Base-by-base conservation (phyloP, 176 grass and related monocot genomes). In the Avena sativa region DNA sequence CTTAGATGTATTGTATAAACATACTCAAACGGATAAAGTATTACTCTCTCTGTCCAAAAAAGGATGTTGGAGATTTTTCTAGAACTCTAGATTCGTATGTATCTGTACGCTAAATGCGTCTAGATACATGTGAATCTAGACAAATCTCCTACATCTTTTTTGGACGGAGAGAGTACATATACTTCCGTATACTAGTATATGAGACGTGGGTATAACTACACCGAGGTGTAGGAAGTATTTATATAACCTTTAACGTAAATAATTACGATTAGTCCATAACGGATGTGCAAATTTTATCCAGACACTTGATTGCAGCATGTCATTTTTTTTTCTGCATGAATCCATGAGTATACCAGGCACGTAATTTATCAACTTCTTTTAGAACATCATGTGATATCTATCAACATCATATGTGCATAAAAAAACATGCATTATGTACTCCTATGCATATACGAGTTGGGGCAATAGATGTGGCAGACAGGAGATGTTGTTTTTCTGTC, bases 351-450 rank as follows among this genome's bases (percentile, higher is more conserved):
- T 85, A 85, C 25, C 62, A 0, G 78, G 16, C 84, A 83, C 19
- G 44, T 72, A 58, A 73, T 26, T 59, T 69, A 21, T 23, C 36
- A 52, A 64, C 58, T 77, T 77, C 11, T 63, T 38, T 50, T 84
- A 84, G n/a, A 38, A 74, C 23, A 74, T 84, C 17, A 62, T 64
- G 15, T 34, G 34, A 71, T 68, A 58, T 62, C n/a, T 61, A 62
- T 84, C 10, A 2, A 15, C 52, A 84, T 73, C 34, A 74, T 57
- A 74, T 47, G 19, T 62, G 62, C 20, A 76, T 85, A 21, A 74
- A 47, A 68, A 63, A 47, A 52, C 11, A 76, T 52, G 26, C 15
- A 59, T 52, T 60, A 84, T 69, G 17, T 68, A 56, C 28, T 78
- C 75, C 17, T 4, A 81, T 49, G 60, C 50, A 10, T 61, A 64